Percentiles rank a stretch among this genome's conserved stretches.
phyloP scores from a whole-genome alignment of 1,139 yeast genomes.

The Saccharomyces pastorianus region DNA sequence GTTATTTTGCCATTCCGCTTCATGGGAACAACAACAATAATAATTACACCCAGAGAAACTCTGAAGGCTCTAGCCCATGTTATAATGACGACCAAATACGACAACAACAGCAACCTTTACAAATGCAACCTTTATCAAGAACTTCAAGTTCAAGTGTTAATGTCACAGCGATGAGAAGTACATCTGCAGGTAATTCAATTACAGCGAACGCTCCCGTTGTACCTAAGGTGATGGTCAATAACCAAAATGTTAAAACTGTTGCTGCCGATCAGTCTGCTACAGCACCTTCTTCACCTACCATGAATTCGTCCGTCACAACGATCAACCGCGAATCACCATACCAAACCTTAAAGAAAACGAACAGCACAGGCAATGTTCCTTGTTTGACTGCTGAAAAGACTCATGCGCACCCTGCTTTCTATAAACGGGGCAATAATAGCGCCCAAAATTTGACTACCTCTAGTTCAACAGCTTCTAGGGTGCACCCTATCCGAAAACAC shows the following conservation, averaged over 20 bases:
- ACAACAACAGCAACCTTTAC: slow-evolving; percentile 6
- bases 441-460: slow-evolving; percentile 19
- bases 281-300: slow-evolving; percentile 2
- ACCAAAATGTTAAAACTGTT: slow-evolving; percentile 14
- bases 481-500: slow-evolving; percentile 28
- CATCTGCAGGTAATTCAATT: not conserved
- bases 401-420: slow-evolving; percentile 10
- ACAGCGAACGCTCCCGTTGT: slow-evolving; percentile 6
- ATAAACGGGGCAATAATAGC: slow-evolving; percentile 20
- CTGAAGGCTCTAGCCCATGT: slow-evolving; percentile 15
- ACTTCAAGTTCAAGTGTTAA: slow-evolving; percentile 4
- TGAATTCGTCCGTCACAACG: slow-evolving; percentile 3
- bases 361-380: slow-evolving; percentile 18
- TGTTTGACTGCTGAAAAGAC: slow-evolving; percentile 6
- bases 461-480: slow-evolving; percentile 12
- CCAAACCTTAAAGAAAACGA: slow-evolving; percentile 11
- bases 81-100: slow-evolving; percentile 5
- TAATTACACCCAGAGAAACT: slow-evolving; percentile 11
- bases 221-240: slow-evolving; percentile 23
- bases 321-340: slow-evolving; percentile 7
- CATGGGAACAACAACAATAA: not conserved
- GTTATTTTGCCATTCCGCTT: slow-evolving; percentile 31
- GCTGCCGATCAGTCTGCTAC: not conserved
- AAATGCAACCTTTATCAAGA: slow-evolving; percentile 4
- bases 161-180: slow-evolving; percentile 4